Base-by-base conservation (phyloP, 108 stramenopile genomes). In the Fistulifera pelliculosa region DNA sequence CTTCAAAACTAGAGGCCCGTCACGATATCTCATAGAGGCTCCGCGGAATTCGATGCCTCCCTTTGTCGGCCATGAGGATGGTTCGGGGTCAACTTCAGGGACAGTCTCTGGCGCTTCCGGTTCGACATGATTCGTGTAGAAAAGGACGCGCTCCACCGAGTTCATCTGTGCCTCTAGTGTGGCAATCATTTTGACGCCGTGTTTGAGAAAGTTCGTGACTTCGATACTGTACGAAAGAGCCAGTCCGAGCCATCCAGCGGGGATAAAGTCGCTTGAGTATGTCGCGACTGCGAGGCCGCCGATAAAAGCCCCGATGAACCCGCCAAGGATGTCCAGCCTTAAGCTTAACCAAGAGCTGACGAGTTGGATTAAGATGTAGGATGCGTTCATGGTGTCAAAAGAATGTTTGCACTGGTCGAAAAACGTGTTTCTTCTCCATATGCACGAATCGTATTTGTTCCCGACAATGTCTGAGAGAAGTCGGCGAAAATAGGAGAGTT, bases 371-470 rank as follows among this genome's bases (percentile, higher is more conserved):
- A 83, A 58, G 49, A 76, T 70, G 77, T 83, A 93, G 18, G 83
- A 66, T 26, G 84, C 72, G 61, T 93, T 90, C 75, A 90, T 85
- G 18, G 64, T 70, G 57, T 96, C 85, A 52, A 96, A 83, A 23
- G 84, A 86, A 0, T 38, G 16, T 54, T 71, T 66, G 67, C 90
- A 94, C 22, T 77, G 62, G 13, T 44, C 41, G 49, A 87, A 73
- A 65, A 95, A 95, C 74, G 73, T 6, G 51, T 66, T 58, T 83
- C 75, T 39, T 74, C 88, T 18, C 79, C 80, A 61, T 89, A 99
- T 0, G 98, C 98, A 12, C 95, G 69, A 27, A 99, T 87, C 6
- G 93, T 93, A 12, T 88, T 73, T 13, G 96, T 89, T 8, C 98
- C 98, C 10, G 94, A 91, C 7, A 97, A 66, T 26, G 90, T 93